Evolutionary conservation across 768 basidiomycete species (phyloP).

Genomic region (Lactarius evosmus): DNA sequence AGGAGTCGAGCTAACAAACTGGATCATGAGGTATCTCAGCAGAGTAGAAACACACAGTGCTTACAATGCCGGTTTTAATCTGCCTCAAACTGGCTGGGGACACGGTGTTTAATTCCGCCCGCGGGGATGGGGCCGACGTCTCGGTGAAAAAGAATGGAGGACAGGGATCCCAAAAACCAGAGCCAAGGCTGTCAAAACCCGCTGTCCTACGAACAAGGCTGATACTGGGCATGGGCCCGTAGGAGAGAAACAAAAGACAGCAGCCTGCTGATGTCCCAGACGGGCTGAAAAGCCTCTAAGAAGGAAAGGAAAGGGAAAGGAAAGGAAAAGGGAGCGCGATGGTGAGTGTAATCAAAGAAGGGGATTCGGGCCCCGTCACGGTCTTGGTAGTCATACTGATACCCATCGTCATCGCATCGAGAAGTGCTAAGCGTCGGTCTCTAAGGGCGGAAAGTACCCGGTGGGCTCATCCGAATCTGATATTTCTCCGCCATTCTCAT

Average conservation of each 20-base stretch:
- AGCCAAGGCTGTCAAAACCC: neutral
- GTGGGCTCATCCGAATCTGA: neutral
- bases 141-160: neutral
- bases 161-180: slow-evolving; percentile 4
- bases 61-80: slow-evolving; percentile 8
- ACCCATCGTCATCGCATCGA: slow-evolving; percentile 2
- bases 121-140: slow-evolving; percentile 2
- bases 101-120: neutral
- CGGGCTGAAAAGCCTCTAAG: slow-evolving; percentile 9
- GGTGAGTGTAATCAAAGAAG: neutral
- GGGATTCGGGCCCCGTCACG: neutral
- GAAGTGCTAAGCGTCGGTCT: slow-evolving; percentile 3
- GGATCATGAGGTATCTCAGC: neutral
- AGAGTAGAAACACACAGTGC: neutral
- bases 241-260: slow-evolving; percentile 1
- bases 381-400: slow-evolving; percentile 15
- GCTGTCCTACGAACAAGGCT: neutral
- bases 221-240: slow-evolving; percentile 14
- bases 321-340: neutral
- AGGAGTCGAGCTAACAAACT: slow-evolving; percentile 22
- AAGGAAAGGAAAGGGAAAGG: neutral
- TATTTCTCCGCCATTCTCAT: neutral
- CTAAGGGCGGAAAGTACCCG: slow-evolving; percentile 1
- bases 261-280: slow-evolving; percentile 23
- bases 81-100: neutral